phyloP scores from a whole-genome alignment of 495 filamentous ascomycete genomes.

The Parathielavia appendiculata region DNA sequence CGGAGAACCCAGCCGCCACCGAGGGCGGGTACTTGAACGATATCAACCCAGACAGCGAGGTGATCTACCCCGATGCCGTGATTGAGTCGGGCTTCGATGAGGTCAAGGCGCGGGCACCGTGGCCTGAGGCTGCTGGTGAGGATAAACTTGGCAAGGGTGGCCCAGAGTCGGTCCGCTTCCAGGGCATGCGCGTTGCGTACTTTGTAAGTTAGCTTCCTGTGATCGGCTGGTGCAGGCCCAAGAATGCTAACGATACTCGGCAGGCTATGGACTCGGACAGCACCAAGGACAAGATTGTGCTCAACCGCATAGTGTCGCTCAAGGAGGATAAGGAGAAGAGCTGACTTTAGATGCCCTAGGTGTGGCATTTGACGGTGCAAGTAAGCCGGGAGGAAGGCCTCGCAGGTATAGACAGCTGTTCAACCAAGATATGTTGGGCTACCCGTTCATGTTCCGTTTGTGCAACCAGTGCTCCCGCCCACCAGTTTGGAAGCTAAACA shows the following conservation, averaged over 20 bases:
- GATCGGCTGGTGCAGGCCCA: too few species aligned
- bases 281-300: constrained; percentile 67
- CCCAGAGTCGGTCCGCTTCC: constrained; percentile 78
- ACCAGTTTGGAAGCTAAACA: too few species aligned
- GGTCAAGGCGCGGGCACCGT: constrained; percentile 65
- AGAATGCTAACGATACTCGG: constrained; percentile 18
- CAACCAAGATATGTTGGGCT: neutral
- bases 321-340: constrained; percentile 83
- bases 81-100: constrained; percentile 85
- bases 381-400: neutral
- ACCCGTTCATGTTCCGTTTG: too few species aligned
- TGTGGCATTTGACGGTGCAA: neutral
- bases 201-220: constrained; percentile 45
- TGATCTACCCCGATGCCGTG: constrained; percentile 69
- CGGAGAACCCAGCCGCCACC: constrained; percentile 66
- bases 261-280: constrained; percentile 69
- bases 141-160: constrained; percentile 52
- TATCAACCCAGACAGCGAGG: constrained; percentile 79
- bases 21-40: constrained; percentile 76
- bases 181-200: constrained; percentile 86
- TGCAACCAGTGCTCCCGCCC: too few species aligned
- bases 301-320: constrained; percentile 89
- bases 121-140: constrained; percentile 72
- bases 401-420: neutral
- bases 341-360: constrained; percentile 15